Evolutionary conservation across 352 stramenopile species (phyloP).

Genomic region (Phytophthora citrophthora): DNA sequence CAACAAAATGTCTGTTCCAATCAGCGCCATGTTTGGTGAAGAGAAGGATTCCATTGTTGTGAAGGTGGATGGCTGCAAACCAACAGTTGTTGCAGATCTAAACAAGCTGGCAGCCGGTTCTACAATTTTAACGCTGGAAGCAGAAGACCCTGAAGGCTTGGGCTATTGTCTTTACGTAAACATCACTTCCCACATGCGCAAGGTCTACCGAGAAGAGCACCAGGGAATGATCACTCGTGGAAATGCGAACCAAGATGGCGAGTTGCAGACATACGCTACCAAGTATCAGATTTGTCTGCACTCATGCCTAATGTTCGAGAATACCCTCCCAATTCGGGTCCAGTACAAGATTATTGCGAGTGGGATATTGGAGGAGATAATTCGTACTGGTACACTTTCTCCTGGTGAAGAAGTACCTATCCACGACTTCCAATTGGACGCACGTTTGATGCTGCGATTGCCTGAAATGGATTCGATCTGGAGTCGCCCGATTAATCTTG

Average conservation of each 20-base stretch:
- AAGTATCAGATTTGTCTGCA: conserved; percentile 90
- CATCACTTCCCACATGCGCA: conserved; percentile 81
- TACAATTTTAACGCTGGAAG: conserved; percentile 74
- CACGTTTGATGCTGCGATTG: conserved; percentile 70
- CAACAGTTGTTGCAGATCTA: conserved; percentile 81
- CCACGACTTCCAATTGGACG: conserved; percentile 84
- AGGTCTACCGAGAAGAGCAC: conserved; percentile 90
- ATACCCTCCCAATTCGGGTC: conserved; percentile 86
- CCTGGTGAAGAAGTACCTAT: conserved; percentile 86
- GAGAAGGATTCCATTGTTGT: conserved; percentile 84
- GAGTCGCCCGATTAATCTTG: conserved; percentile 69
- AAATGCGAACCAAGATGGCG: conserved; percentile 51
- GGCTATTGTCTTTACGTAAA: conserved; percentile 90
- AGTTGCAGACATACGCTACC: conserved; percentile 81
- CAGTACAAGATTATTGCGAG: conserved; percentile 77
- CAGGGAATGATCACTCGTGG: conserved; percentile 73
- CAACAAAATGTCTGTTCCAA: conserved; percentile 86
- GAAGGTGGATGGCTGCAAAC: conserved; percentile 86
- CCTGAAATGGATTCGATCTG: conserved; percentile 90
- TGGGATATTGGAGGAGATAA: conserved; percentile 30
- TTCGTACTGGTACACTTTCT: conserved; percentile 75
- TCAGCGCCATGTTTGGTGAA: conserved; percentile 82
- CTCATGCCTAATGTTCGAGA: conserved; percentile 87
- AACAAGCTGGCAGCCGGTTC: conserved; percentile 64
- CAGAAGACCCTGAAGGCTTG: conserved; percentile 55